Evolutionary conservation across 2,329 filamentous ascomycete species (phyloP), one percentile per base, ranked within the genome.

Genomic region (Nothophoma quercina): DNA sequence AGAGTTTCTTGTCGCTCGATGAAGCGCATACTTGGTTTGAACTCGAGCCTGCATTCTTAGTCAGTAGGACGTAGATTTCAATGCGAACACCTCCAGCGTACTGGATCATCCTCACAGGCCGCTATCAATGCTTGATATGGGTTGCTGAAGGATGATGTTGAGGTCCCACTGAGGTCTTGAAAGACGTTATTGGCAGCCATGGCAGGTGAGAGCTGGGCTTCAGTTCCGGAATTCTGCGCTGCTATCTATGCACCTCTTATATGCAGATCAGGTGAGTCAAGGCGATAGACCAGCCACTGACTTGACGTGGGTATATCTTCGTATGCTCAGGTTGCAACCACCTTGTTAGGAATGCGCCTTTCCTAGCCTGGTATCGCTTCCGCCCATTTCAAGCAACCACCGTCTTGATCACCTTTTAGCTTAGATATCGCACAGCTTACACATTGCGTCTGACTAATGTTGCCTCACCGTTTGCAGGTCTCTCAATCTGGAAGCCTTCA

Each of bases 101-200:
- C 90, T 46, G 86, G 78, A 60, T 90, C 79, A 70, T 88, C 78
- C 39, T 86, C 75, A 68, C 88, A 91, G 8, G 83, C 82, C 33
- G 82, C 73, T 52, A 96, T 89, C 53, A 96, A 77, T 15, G 87
- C 85, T 60, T 90, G 82, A 70, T 93, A 95, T 1, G 90, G 91
- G 61, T 95, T 96, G 67, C 85, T 83, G 34, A 77, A 79, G 29
- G 58, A 65, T 38, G 52, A 65, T 32, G 71, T 70, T 3, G 67
- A 67, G 18, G 74, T 60, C 15, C 74, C 73, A 38, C 71, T 75
- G 7, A 79, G 66, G 56, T 80, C 78, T 58, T 73, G 68, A 38
- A 73, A 74, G 4, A 60, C 60, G 28, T 65, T 68, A 38, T 35
- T 55, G 6, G 60, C 54, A 33, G 58, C 39, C 64, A 69, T 70